phyloP scores from a whole-genome alignment of 768 basidiomycete genomes.

The Suillus tomentosus region DNA sequence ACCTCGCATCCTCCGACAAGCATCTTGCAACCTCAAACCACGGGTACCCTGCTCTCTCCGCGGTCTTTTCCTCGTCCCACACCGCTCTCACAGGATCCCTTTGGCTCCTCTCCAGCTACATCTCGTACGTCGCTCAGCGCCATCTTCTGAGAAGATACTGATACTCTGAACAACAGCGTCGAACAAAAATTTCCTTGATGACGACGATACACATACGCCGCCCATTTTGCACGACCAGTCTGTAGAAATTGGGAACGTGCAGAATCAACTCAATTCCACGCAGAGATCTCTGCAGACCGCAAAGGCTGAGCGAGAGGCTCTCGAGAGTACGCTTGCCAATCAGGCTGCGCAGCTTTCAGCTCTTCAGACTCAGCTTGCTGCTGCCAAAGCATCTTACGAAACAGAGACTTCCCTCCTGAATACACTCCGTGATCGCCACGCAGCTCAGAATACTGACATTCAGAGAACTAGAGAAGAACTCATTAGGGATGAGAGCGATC shows the following conservation, averaged over 20 bases:
- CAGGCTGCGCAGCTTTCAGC: constrained; percentile 77
- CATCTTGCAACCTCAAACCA: constrained; percentile 38
- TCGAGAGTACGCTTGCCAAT: constrained; percentile 65
- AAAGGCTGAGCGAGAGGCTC: constrained; percentile 61
- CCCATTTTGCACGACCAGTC: constrained; percentile 70
- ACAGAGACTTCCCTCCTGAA: constrained; percentile 73
- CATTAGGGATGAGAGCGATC: constrained; percentile 88
- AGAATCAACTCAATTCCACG: constrained; percentile 84
- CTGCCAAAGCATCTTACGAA: constrained; percentile 84
- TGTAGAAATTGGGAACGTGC: constrained; percentile 84
- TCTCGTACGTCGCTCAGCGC: constrained; percentile 22
- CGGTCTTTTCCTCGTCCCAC: constrained; percentile 25
- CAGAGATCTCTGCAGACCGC: constrained; percentile 66
- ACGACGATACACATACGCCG: constrained; percentile 50
- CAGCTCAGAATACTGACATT: constrained; percentile 69
- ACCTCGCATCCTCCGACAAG: constrained; percentile 35
- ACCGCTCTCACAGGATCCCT: constrained; percentile 48
- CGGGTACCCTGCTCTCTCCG: constrained; percentile 37
- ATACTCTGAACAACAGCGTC: constrained; percentile 18
- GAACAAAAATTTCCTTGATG: constrained; percentile 68
- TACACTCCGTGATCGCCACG: constrained; percentile 67
- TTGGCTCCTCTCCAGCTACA: constrained; percentile 39
- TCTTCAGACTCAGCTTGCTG: constrained; percentile 80
- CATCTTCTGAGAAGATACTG: constrained; percentile 9
- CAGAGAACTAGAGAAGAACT: constrained; percentile 73